Evolutionary conservation across 768 basidiomycete species (phyloP).

Genomic region (Boletus tomentosulus): DNA sequence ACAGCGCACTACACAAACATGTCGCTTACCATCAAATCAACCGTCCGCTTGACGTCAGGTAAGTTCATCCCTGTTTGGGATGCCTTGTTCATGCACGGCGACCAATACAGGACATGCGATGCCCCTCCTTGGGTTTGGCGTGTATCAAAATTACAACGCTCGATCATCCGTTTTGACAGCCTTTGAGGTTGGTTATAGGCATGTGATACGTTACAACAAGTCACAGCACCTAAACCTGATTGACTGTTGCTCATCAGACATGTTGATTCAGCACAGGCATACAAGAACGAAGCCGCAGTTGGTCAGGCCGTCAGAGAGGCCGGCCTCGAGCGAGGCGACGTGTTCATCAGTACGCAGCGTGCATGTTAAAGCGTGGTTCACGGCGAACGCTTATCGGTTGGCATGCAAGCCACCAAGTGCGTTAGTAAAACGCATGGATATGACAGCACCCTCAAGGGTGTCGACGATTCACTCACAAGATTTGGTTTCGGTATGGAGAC

Average conservation of each 20-base stretch:
- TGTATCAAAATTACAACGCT: slow-evolving; percentile 62
- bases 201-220: not conserved
- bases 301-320: slow-evolving; percentile 56
- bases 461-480: slow-evolving; percentile 57
- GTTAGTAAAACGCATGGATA: slow-evolving; percentile 57
- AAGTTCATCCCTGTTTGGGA: slow-evolving; percentile 4
- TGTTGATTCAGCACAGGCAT: slow-evolving; percentile 69
- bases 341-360: slow-evolving; percentile 62
- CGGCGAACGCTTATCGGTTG: slow-evolving; percentile 2
- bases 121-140: slow-evolving; percentile 67
- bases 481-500: slow-evolving; percentile 51
- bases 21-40: slow-evolving; percentile 30
- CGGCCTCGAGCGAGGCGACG: slow-evolving; percentile 49
- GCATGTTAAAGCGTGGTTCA: not conserved
- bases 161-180: slow-evolving; percentile 56
- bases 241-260: slow-evolving; percentile 41
- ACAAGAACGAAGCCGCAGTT: slow-evolving; percentile 61
- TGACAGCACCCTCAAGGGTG: slow-evolving; percentile 50
- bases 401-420: slow-evolving; percentile 60
- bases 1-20: slow-evolving; percentile 8
- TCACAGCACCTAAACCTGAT: slow-evolving; percentile 1
- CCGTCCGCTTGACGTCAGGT: slow-evolving; percentile 36
- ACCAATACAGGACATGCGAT: slow-evolving; percentile 45
- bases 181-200: slow-evolving; percentile 64
- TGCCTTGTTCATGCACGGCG: slow-evolving; percentile 2